phyloP scores from a whole-genome alignment of 2,329 filamentous ascomycete species.

The Microcyclospora tardicrescens region DNA sequence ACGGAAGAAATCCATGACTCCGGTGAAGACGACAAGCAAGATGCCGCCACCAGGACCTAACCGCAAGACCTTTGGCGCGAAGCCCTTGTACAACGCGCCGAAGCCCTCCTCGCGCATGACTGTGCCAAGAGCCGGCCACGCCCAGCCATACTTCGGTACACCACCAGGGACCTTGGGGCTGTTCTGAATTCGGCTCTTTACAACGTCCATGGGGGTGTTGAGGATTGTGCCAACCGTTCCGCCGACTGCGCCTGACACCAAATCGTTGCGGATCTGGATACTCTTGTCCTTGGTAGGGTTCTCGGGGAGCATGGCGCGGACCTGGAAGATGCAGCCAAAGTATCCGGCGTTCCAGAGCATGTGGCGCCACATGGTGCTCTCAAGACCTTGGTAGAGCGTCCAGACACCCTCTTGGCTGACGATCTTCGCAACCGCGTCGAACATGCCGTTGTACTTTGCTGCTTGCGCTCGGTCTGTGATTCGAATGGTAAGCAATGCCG shows the following conservation, averaged over 20 bases:
- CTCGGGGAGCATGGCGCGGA: conserved; percentile 69
- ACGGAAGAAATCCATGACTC: conserved; percentile 86
- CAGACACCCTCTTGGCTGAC: conserved; percentile 70
- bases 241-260: conserved; percentile 75
- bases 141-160: conserved; percentile 96
- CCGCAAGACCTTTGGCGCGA: conserved; percentile 84
- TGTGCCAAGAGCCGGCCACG: conserved; percentile 71
- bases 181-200: conserved; percentile 98
- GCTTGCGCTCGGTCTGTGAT: conserved; percentile 69
- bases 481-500: conserved; percentile 2
- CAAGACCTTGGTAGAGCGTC: conserved; percentile 90
- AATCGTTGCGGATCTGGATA: conserved; percentile 71
- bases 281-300: conserved; percentile 58
- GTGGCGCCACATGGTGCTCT: conserved; percentile 94
- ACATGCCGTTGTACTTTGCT: conserved; percentile 70
- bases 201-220: conserved; percentile 93
- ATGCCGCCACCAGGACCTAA: conserved; percentile 60
- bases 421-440: conserved; percentile 72
- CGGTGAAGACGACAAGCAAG: conserved; percentile 73
- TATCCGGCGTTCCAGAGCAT: conserved; percentile 89
- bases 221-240: conserved; percentile 82
- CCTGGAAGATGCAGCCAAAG: conserved; percentile 98
- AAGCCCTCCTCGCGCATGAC: conserved; percentile 92
- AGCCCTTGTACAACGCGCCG: conserved; percentile 88
- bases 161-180: conserved; percentile 68